Percentiles rank a stretch among this genome's conserved stretches.
phyloP scores from a whole-genome alignment of 2,329 filamentous ascomycete species.

The Aspergillus piperis region DNA sequence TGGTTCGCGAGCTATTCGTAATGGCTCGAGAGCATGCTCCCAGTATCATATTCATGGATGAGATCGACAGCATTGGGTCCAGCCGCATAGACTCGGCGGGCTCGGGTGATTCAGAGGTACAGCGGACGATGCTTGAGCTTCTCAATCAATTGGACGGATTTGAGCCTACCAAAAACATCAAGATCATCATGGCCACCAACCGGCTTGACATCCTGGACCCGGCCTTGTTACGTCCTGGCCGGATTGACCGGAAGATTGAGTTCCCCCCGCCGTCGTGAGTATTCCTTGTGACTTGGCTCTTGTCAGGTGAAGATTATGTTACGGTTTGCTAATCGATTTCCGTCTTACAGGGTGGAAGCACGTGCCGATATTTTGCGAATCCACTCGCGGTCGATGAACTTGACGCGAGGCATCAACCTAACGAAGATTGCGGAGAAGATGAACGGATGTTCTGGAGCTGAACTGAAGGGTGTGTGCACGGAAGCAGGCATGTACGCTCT shows the following conservation, averaged over 20 bases:
- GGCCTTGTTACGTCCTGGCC: slow-evolving; percentile 88
- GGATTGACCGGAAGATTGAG: slow-evolving; percentile 98
- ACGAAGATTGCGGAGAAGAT: slow-evolving; percentile 99
- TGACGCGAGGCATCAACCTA: slow-evolving; percentile 95
- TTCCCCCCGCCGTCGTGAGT: slow-evolving; percentile 84
- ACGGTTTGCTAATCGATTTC: slow-evolving; percentile 22
- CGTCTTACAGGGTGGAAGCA: slow-evolving; percentile 68
- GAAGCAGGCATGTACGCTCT: slow-evolving; percentile 98
- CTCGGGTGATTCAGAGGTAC: slow-evolving; percentile 94
- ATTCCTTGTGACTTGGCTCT: not conserved
- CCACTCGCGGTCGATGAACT: slow-evolving; percentile 96
- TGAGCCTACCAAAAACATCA: slow-evolving; percentile 99
- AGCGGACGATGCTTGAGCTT: slow-evolving; percentile 97
- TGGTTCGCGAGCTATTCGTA: slow-evolving; percentile 98
- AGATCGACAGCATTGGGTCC: slow-evolving; percentile 98
- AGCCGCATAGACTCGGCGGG: slow-evolving; percentile 94
- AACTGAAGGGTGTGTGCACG: slow-evolving; percentile 97
- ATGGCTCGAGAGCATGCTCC: slow-evolving; percentile 98
- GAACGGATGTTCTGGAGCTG: slow-evolving; percentile 97
- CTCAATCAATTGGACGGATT: slow-evolving; percentile 98
- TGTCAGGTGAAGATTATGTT: not conserved
- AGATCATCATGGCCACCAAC: slow-evolving; percentile 99
- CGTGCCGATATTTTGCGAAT: slow-evolving; percentile 97
- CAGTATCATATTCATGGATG: slow-evolving; percentile 99
- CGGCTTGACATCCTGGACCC: slow-evolving; percentile 96